Conservation (phyloP, 371 early-diverging fungal species). For the Mortierella sp. region DNA sequence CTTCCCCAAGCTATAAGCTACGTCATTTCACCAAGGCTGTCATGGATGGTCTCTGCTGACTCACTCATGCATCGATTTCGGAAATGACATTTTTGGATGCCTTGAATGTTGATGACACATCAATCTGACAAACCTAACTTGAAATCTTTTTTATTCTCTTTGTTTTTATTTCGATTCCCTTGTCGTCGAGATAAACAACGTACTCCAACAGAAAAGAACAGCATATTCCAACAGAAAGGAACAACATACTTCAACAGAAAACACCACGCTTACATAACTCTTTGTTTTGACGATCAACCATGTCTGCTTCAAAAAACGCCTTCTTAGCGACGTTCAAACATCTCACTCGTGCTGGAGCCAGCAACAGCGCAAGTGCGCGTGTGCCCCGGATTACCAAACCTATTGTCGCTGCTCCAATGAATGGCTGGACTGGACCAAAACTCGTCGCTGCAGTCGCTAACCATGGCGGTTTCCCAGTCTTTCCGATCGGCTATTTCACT, state of each 20-base stretch:
- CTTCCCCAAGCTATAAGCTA: too few species aligned
- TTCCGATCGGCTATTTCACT: conserved; percentile 44
- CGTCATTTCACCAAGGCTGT: too few species aligned
- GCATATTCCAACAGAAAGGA: neutral
- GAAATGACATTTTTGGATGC: neutral
- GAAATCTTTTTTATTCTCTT: neutral
- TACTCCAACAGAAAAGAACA: neutral
- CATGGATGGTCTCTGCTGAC: neutral
- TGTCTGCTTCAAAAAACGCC: conserved; percentile 21
- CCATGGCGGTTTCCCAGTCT: conserved; percentile 40
- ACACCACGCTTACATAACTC: neutral
- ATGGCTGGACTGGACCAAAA: conserved; percentile 40
- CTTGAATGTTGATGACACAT: neutral
- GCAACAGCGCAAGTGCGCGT: neutral
- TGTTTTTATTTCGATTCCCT: neutral
- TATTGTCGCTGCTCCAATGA: conserved; percentile 47
- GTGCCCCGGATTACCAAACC: conserved; percentile 26
- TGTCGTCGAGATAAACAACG: neutral
- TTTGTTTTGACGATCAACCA: neutral
- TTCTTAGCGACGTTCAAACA: conserved; percentile 18
- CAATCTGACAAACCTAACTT: neutral
- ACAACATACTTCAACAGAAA: neutral
- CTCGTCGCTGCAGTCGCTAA: conserved; percentile 51
- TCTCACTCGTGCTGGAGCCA: conserved; percentile 4
- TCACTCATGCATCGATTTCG: neutral